Conservation (phyloP, 2,329 filamentous ascomycete species). For the Aciculosporium take region DNA sequence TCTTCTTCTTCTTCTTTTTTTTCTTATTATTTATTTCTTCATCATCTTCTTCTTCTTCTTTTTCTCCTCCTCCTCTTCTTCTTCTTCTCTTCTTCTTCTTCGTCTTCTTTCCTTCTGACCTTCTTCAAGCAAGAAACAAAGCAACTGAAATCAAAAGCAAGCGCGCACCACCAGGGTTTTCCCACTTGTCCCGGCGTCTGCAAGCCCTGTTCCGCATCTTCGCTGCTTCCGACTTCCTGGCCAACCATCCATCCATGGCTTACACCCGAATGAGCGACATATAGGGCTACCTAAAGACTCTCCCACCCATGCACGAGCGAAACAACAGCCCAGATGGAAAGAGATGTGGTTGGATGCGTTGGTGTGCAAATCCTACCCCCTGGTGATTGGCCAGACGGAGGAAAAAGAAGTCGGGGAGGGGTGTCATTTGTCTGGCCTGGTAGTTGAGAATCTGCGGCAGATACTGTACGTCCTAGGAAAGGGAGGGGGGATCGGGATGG, state of each 20-base stretch:
- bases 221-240: conserved; percentile 2
- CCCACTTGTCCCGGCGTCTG: neutral
- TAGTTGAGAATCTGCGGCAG: too few relatives aligned
- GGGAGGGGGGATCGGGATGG: neutral
- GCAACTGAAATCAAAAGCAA: neutral
- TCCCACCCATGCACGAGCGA: conserved; percentile 4
- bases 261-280: conserved; percentile 5
- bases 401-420: too few relatives aligned
- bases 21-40: too few relatives aligned
- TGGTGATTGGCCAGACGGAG: too few relatives aligned
- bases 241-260: neutral
- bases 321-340: neutral
- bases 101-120: too few relatives aligned
- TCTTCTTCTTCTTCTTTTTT: too few relatives aligned
- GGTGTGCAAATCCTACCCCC: neutral
- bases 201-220: neutral
- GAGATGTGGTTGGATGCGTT: neutral
- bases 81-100: too few relatives aligned
- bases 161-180: neutral
- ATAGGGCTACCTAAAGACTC: conserved; percentile 6
- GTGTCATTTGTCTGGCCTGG: too few relatives aligned
- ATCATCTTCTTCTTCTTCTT: too few relatives aligned
- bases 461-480: too few relatives aligned
- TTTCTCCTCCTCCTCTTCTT: too few relatives aligned
- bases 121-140: neutral